These are phyloP conservation scores for Leccinum ochraceum DNA, from an alignment of 768 basidiomycete genomes.

Conservation along the genomic window DNA sequence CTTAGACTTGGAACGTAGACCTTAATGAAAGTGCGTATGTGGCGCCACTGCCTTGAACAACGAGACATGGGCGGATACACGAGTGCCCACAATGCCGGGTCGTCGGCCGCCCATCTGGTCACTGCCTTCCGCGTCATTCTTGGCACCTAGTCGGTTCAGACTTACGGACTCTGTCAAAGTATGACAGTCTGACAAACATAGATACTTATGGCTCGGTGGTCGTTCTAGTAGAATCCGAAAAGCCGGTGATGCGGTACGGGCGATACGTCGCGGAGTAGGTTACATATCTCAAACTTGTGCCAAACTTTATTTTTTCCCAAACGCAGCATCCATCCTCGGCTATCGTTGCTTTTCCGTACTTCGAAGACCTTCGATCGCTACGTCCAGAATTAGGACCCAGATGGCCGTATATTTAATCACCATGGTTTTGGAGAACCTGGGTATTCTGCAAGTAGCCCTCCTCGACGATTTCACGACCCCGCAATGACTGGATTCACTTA, in stretches of 20 bases:
- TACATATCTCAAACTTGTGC: neutral
- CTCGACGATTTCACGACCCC: conserved; percentile 22
- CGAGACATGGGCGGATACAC: neutral
- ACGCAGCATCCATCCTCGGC: conserved; percentile 9
- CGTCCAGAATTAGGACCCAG: conserved; percentile 4
- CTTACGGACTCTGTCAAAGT: neutral
- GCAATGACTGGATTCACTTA: conserved; percentile 19
- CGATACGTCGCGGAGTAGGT: conserved; percentile 5
- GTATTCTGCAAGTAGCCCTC: neutral
- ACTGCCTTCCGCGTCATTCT: neutral
- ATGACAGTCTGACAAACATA: conserved; percentile 9
- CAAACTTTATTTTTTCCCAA: conserved; percentile 3
- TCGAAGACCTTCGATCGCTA: conserved; percentile 9
- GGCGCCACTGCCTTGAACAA: neutral
- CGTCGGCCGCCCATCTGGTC: neutral
- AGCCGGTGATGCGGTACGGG: neutral
- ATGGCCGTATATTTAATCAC: conserved; percentile 24
- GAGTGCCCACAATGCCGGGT: neutral
- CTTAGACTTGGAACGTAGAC: neutral
- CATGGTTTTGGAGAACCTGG: neutral
- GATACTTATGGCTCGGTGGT: neutral
- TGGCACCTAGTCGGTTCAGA: neutral
- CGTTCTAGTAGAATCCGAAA: neutral
- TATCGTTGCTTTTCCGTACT: neutral
- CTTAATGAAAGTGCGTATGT: neutral